A percentile compares a stretch with the other conserved stretches of the same genome.
phyloP scores from a whole-genome alignment of 1,139 yeast species.

The Yamadazyma kanchanaburiensis region DNA sequence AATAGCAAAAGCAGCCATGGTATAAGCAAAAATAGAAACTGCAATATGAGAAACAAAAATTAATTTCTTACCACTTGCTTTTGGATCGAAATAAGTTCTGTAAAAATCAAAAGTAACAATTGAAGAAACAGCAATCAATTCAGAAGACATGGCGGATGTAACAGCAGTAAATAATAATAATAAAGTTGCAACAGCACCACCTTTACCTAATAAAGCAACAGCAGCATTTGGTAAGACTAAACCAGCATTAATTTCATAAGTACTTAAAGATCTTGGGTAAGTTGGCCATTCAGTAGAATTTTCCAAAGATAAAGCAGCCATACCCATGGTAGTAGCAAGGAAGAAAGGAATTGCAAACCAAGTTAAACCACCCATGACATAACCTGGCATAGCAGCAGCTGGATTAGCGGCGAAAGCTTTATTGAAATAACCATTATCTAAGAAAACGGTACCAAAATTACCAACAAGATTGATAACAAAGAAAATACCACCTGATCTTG shows the following conservation, averaged over 20 bases:
- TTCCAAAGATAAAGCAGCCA: conserved; percentile 74
- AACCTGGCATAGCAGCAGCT: conserved; percentile 84
- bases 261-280: conserved; percentile 61
- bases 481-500: conserved; percentile 76
- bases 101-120: conserved; percentile 82
- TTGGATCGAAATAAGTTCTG: conserved; percentile 74
- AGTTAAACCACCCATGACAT: conserved; percentile 82
- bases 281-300: conserved; percentile 69
- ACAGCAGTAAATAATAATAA: conserved; percentile 80
- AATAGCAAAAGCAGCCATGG: conserved; percentile 78
- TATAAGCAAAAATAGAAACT: conserved; percentile 62
- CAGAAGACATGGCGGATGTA: conserved; percentile 82
- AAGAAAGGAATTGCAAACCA: conserved; percentile 91
- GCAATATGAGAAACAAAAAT: conserved; percentile 65
- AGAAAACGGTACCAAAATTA: conserved; percentile 83
- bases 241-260: conserved; percentile 75
- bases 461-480: conserved; percentile 82
- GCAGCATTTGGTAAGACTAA: conserved; percentile 86
- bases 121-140: conserved; percentile 82
- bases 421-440: conserved; percentile 89
- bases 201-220: conserved; percentile 75
- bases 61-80: conserved; percentile 68
- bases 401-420: conserved; percentile 88
- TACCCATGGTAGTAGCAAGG: conserved; percentile 79
- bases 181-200: conserved; percentile 81